Evolutionary conservation across 169 alveolate species (phyloP), one percentile per base, ranked within the genome.

Genomic region (Toxoplasma gondii): DNA sequence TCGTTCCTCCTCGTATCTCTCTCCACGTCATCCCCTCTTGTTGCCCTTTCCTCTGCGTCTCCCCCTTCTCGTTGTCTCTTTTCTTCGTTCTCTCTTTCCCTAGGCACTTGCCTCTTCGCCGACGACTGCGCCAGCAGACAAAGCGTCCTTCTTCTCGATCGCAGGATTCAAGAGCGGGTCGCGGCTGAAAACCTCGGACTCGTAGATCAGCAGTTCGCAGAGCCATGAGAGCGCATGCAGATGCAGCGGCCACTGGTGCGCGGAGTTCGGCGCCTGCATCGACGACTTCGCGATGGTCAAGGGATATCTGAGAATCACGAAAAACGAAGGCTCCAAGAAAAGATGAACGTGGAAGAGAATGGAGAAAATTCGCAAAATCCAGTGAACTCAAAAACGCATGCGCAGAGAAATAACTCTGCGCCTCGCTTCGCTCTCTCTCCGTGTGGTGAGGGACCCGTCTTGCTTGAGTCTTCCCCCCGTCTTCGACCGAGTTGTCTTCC

Each of bases 241-340:
- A 78, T 97, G 98, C 27, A 96, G 97, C 54, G 97, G 97, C 97
- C 97, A 97, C 74, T 97, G 97, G 41, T 96, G 94, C 44, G 97
- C 98, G 0, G 98, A 96, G 34, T 97, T 97, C 19, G 98, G 98
- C 27, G 98, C 98, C 39, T 96, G 96, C 95, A 97, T 94, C 31
- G 98, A 95, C 34, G 98, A 96, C 83, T 95, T 97, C 36, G 96
- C 95, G 22, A 97, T 97, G 36, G 98, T 96, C 83, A 93, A 91
- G 64, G 97, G 98, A 44, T 97, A 97, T 81, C 98, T 93, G 70
- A 38, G 39, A 1, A n/a, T 12, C 36, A 34, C 82, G 29, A n/a
- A 69, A 17, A n/a, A 69, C 12, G 38, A n/a, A 69, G 82, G 29
- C 16, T 17, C 82, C 82, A 34, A 5, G 84, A 36, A 31, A 10